Evolutionary conservation across 2,329 filamentous ascomycete species (phyloP).

Genomic region (Colletotrichum sp.): DNA sequence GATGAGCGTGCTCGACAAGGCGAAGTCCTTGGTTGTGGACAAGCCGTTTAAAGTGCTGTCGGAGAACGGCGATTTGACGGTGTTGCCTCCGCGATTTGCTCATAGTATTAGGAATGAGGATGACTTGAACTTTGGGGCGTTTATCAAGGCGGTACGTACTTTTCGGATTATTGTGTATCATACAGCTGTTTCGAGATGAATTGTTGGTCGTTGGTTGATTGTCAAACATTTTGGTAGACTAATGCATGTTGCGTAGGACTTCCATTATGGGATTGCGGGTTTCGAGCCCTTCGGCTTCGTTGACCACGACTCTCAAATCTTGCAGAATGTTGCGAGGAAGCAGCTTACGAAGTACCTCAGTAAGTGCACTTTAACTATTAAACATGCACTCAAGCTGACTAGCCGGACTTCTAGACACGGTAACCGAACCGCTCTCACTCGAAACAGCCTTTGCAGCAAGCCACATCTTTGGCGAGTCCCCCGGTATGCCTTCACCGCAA

Average conservation of each 20-base stretch:
- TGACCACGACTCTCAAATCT: neutral
- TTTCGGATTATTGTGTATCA: no score
- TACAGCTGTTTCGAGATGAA: no score
- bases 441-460: neutral
- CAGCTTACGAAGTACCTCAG: neutral
- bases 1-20: neutral
- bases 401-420: neutral
- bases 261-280: neutral
- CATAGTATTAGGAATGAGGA: neutral
- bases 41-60: neutral
- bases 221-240: accelerated
- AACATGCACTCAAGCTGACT: neutral
- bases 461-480: neutral
- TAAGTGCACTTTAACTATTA: accelerated
- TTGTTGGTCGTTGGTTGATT: neutral
- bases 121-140: neutral
- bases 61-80: neutral
- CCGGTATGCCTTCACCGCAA: no score
- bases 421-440: neutral
- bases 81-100: neutral
- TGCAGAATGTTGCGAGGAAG: neutral
- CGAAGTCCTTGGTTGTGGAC: neutral
- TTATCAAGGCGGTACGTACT: neutral
- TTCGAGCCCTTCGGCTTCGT: neutral
- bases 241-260: neutral